Base-by-base conservation (phyloP, 495 filamentous ascomycete genomes). In the Aspergillus cristatus region DNA sequence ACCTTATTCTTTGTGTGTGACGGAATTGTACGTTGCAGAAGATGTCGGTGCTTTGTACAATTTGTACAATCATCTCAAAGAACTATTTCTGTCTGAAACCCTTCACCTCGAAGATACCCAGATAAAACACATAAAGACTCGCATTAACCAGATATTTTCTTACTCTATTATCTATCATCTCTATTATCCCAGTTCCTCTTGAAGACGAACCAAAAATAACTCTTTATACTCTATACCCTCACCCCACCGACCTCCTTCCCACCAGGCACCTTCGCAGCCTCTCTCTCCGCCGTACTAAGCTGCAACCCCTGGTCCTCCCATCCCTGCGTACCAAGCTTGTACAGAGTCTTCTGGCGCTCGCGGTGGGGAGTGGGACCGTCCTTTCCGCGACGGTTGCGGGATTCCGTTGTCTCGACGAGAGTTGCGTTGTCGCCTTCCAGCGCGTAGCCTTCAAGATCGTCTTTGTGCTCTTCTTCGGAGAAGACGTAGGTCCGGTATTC, bases 401-500 rank as follows among this genome's bases (percentile, higher is more conserved):
- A 82, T 53, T 83, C 77, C 41, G 63, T 42, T 18, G 72, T 79
- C 60, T 82, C 79, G 7, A 82, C 47, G 20, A 81, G 56, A 6
- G 76, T 74, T 12, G 78, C 73, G 35, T 76, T 72, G 35, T 79
- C 74, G 33, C 67, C 62, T 28, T 71, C 66, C 16, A 68, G 55
- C 15, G 39, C 18, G 15, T 51, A 39, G 18, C 57, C 64, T 38
- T 65, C 61, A 24, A 70, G 38, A 42, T 70, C 64, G 11, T 59
- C 48, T 0, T 35, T 51, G 43, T 67, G 48, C 14, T 34, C 37
- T 15, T 55, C 48, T 16, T 78, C 69, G 3, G 58, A 62, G 63
- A 93, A 94, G 20, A 59, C 59, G 57, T 82, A 96, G 6, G 75
- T 78, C 34, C 89, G 78, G 52, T 71, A 84, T 60, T 95, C 88